These are phyloP conservation scores for Penicillium paxilli DNA, from an alignment of 495 filamentous ascomycete species.

Conservation along the genomic window DNA sequence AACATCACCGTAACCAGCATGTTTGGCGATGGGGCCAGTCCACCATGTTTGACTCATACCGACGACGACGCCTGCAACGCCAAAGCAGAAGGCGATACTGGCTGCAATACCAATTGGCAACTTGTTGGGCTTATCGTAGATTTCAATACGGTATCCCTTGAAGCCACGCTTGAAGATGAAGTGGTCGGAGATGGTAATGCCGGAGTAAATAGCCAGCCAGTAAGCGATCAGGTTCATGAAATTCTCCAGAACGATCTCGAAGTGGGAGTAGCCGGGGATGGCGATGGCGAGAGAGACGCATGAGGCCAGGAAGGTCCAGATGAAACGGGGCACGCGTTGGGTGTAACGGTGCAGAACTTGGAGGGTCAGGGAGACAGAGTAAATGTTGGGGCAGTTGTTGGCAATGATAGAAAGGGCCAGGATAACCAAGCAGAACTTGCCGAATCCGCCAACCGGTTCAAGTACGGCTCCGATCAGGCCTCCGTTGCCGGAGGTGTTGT, in stretches of 20 bases:
- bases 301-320: constrained; percentile 72
- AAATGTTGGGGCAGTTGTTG: constrained; percentile 89
- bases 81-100: constrained; percentile 63
- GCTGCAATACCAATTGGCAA: constrained; percentile 76
- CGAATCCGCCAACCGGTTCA: constrained; percentile 68
- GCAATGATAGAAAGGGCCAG: constrained; percentile 78
- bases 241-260: constrained; percentile 69
- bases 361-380: constrained; percentile 74
- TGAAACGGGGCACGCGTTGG: constrained; percentile 70
- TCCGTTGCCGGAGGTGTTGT: constrained; percentile 61
- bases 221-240: constrained; percentile 82
- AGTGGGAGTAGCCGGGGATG: constrained; percentile 75
- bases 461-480: constrained; percentile 71
- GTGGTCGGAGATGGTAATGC: constrained; percentile 71
- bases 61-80: constrained; percentile 68
- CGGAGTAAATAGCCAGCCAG: constrained; percentile 83
- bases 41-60: constrained; percentile 81
- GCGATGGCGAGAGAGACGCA: constrained; percentile 71
- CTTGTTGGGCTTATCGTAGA: constrained; percentile 57
- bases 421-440: constrained; percentile 79
- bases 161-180: constrained; percentile 72
- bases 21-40: constrained; percentile 67
- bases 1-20: constrained; percentile 71
- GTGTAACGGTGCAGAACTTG: constrained; percentile 67
- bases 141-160: constrained; percentile 58